Percentiles rank a stretch among this genome's conserved stretches.
Conservation (phyloP, 2,329 filamentous ascomycete genomes). For the Penicillium sp. region DNA sequence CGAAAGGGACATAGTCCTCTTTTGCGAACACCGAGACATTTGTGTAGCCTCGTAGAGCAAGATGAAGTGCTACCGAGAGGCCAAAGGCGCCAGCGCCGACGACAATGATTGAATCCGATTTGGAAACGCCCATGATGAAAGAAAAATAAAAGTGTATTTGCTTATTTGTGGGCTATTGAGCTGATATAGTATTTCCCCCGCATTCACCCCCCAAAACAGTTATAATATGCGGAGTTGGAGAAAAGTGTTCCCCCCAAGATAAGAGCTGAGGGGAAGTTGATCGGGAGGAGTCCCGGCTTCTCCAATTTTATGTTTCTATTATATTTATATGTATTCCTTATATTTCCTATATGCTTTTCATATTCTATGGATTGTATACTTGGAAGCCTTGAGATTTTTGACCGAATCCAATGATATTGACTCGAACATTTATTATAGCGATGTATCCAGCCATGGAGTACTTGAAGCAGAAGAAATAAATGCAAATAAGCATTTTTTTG, state of each 20-base stretch:
- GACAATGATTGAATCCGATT: slow-evolving; percentile 2
- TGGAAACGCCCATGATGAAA: slow-evolving; percentile 19
- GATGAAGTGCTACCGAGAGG: slow-evolving; percentile 7
- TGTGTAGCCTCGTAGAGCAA: slow-evolving; percentile 5
- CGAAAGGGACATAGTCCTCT: background rate
- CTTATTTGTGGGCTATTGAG: background rate
- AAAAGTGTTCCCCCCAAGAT: background rate
- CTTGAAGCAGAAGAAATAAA: background rate
- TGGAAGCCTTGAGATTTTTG: background rate
- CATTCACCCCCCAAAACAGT: slow-evolving; percentile 6
- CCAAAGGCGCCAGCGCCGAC: slow-evolving; percentile 14
- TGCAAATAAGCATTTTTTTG: background rate
- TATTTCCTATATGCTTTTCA: too few relatives aligned
- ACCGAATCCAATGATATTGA: background rate
- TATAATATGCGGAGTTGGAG: slow-evolving; percentile 13
- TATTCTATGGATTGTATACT: background rate
- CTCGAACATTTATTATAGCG: background rate
- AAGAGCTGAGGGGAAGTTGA: slow-evolving; percentile 7
- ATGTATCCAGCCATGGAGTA: background rate
- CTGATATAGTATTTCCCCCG: slow-evolving; percentile 15
- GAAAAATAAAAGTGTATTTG: background rate
- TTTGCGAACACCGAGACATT: slow-evolving; percentile 6
- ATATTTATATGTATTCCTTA: background rate
- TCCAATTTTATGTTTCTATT: background rate
- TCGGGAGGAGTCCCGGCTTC: background rate